Evolutionary conservation across 768 basidiomycete genomes (phyloP).

Genomic region (Hypholoma sublateritium): DNA sequence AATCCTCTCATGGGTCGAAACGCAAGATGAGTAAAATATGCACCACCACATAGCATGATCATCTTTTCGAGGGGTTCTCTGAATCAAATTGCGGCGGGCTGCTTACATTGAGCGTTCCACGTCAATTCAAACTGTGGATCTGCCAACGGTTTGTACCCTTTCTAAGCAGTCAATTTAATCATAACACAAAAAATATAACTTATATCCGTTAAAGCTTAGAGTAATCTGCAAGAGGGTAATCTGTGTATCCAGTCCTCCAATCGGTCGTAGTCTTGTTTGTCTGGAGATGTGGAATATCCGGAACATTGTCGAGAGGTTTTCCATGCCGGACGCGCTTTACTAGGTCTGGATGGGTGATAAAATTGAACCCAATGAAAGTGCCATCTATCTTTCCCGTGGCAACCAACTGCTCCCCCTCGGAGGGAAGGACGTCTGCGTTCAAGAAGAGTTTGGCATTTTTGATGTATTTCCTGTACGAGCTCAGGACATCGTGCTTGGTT

Average conservation of each 20-base stretch:
- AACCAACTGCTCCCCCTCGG: slow-evolving; percentile 38
- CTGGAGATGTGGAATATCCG: slow-evolving; percentile 27
- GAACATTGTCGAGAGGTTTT: slow-evolving; percentile 33
- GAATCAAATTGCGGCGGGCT: too few relatives aligned
- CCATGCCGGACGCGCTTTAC: slow-evolving; percentile 34
- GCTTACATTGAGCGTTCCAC: too few relatives aligned
- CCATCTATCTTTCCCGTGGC: slow-evolving; percentile 33
- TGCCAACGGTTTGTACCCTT: too few relatives aligned
- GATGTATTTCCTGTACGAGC: slow-evolving; percentile 33
- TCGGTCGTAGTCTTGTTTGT: slow-evolving; percentile 23
- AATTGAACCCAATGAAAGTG: slow-evolving; percentile 35
- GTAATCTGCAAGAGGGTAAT: slow-evolving; percentile 28
- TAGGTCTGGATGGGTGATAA: slow-evolving; percentile 41
- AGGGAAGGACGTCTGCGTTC: slow-evolving; percentile 35
- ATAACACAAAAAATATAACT: too few relatives aligned
- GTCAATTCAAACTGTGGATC: too few relatives aligned
- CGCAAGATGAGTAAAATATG: too few relatives aligned
- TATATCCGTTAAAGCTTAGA: not conserved
- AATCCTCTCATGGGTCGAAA: too few relatives aligned
- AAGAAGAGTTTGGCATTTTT: slow-evolving; percentile 36
- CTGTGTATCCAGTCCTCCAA: slow-evolving; percentile 33
- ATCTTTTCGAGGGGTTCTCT: too few relatives aligned
- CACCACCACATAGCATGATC: too few relatives aligned
- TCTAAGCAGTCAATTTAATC: too few relatives aligned
- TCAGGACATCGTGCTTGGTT: slow-evolving; percentile 39